Base-by-base conservation (phyloP, 805 yeast species). In the Yarrowia sp. region DNA sequence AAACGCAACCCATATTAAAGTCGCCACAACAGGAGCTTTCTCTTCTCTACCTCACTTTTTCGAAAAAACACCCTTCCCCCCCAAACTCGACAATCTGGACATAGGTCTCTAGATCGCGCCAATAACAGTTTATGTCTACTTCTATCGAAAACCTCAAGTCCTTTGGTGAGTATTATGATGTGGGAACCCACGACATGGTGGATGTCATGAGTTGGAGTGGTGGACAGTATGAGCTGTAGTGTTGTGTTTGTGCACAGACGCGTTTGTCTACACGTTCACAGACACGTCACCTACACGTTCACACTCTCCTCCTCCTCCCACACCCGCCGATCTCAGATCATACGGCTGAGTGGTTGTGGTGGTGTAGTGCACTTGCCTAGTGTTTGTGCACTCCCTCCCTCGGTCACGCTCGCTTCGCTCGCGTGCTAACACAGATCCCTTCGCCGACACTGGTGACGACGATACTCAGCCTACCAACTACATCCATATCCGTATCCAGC, bases 381-480 rank as follows among this genome's bases (percentile, higher is more conserved):
- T 22, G 3, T 22, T 22, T 22, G 53, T 47, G 53, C 38, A 31
- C n/a, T n/a, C n/a, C n/a, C n/a, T n/a, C n/a, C n/a, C n/a, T n/a
- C n/a, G n/a, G n/a, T n/a, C n/a, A n/a, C n/a, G n/a, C n/a, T n/a
- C n/a, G n/a, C n/a, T n/a, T n/a, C n/a, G n/a, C n/a, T n/a, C n/a
- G n/a, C n/a, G n/a, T n/a, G n/a, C 61, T 55, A 55, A 55, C 58
- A 14, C 58, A 83, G 97, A 93, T 82, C 99, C 99, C 69, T 93
- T 93, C 87, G 98, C 98, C 87, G 99, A 93, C 80, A 92, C 98
- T 81, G 98, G 98, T 84, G 98, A 93, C 86, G 96, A 95, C 82
- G 97, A 93, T 79, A 89, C 96, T 73, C 93, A 93, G 81, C 89
- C 96, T 75, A 86, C 96, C 67, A 92, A 90, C 83, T 91, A 92